Conservation (phyloP, 2,329 filamentous ascomycete genomes). For the Trichophyton benhamiae region DNA sequence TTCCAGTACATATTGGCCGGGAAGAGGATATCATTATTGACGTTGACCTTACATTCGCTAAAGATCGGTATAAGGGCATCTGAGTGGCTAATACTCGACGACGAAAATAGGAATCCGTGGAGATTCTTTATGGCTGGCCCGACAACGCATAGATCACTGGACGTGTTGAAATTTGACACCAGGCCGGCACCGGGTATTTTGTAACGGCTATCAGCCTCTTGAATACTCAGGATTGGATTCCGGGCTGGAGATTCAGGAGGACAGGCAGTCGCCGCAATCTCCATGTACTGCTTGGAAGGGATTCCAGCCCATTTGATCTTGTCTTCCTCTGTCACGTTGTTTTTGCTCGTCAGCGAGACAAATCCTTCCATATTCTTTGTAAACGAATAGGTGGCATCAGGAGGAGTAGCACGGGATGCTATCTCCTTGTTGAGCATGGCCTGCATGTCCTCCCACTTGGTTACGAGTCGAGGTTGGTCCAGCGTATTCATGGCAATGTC, state of each 20-base stretch:
- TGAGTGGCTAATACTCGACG: slow-evolving; percentile 35
- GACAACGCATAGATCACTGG: slow-evolving; percentile 33
- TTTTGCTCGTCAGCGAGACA: background rate
- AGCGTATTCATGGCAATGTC: slow-evolving; percentile 1
- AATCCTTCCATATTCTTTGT: slow-evolving; percentile 1
- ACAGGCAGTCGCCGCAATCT: slow-evolving; percentile 13
- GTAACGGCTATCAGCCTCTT: slow-evolving; percentile 26
- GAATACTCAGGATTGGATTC: slow-evolving; percentile 15
- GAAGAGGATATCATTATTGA: slow-evolving; percentile 42
- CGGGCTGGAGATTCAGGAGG: slow-evolving; percentile 26
- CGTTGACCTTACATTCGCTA: slow-evolving; percentile 38
- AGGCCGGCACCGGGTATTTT: slow-evolving; percentile 28
- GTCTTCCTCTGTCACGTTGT: background rate
- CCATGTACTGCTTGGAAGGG: slow-evolving; percentile 3
- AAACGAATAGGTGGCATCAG: background rate
- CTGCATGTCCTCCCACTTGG: slow-evolving; percentile 1
- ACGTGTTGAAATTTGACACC: slow-evolving; percentile 36
- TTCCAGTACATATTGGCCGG: slow-evolving; percentile 41
- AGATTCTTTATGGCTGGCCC: slow-evolving; percentile 34
- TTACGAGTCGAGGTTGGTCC: slow-evolving; percentile 1
- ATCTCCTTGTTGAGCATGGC: background rate
- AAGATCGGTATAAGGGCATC: slow-evolving; percentile 38
- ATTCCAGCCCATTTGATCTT: background rate
- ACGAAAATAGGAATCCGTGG: slow-evolving; percentile 40
- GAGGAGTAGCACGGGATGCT: background rate